Conservation (phyloP, 768 basidiomycete species). For the Macrolepiota albuminosa region DNA sequence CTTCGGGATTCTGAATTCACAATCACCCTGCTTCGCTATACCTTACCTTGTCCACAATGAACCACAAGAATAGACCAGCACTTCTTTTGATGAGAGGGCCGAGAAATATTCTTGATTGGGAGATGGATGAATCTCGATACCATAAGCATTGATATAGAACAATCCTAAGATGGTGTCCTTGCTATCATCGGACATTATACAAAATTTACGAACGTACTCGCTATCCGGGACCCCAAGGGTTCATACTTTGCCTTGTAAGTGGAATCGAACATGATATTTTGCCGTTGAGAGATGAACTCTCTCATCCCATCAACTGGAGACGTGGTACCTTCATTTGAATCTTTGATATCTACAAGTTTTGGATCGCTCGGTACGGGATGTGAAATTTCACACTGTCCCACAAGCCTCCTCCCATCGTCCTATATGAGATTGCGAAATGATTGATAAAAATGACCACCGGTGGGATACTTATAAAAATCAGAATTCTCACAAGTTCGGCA, state of each 20-base stretch:
- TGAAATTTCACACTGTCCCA: slow-evolving; percentile 93
- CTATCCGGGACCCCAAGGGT: slow-evolving; percentile 55
- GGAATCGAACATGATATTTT: slow-evolving; percentile 66
- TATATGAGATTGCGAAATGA: slow-evolving; percentile 21
- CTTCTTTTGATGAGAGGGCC: slow-evolving; percentile 52
- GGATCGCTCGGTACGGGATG: slow-evolving; percentile 56
- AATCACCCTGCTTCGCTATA: neutral
- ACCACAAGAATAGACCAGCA: slow-evolving; percentile 89
- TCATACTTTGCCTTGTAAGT: slow-evolving; percentile 49
- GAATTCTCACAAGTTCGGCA: slow-evolving; percentile 68
- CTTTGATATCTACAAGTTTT: slow-evolving; percentile 25
- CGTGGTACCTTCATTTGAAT: slow-evolving; percentile 27
- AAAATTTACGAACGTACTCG: slow-evolving; percentile 38
- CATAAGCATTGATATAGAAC: slow-evolving; percentile 88
- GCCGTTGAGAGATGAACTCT: slow-evolving; percentile 37
- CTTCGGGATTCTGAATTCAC: neutral
- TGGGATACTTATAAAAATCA: neutral
- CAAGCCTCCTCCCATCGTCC: slow-evolving; percentile 72
- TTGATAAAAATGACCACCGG: slow-evolving; percentile 1
- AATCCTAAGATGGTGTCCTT: slow-evolving; percentile 42
- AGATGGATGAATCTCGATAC: slow-evolving; percentile 85
- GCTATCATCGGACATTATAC: slow-evolving; percentile 5
- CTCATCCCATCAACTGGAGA: slow-evolving; percentile 55
- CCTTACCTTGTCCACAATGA: slow-evolving; percentile 88
- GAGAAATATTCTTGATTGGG: slow-evolving; percentile 80